phyloP scores from a whole-genome alignment of 345 rosid species.

The Populus davidiana region DNA sequence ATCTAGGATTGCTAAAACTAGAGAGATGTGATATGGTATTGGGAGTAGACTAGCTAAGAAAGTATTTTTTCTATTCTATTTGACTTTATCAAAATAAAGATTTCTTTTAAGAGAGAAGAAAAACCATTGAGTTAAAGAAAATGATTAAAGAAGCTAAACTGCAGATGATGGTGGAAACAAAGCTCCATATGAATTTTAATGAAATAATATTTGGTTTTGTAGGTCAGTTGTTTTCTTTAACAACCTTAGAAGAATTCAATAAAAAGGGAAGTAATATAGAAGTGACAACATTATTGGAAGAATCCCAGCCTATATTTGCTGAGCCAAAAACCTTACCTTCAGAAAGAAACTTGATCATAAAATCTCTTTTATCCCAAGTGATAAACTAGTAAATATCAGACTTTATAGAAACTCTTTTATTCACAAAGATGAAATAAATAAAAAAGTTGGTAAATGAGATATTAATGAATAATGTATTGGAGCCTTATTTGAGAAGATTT shows the following conservation, averaged over 20 bases:
- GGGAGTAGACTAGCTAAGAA: background rate
- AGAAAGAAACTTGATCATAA: background rate
- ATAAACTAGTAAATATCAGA: background rate
- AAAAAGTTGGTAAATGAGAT: background rate
- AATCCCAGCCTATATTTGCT: too few relatives aligned
- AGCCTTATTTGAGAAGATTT: too few relatives aligned
- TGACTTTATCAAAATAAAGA: background rate
- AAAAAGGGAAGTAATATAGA: too few relatives aligned
- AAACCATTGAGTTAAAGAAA: too few relatives aligned
- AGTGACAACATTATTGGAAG: rapidly evolving
- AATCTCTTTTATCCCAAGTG: background rate
- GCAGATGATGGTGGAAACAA: too few relatives aligned
- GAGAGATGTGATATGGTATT: background rate
- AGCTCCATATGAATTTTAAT: too few relatives aligned
- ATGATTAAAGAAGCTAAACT: too few relatives aligned
- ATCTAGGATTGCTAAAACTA: background rate
- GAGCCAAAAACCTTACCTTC: too few relatives aligned
- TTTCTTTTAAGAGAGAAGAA: background rate
- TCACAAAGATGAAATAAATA: background rate
- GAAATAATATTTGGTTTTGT: too few relatives aligned
- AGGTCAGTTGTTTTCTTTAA: too few relatives aligned
- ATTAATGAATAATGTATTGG: background rate
- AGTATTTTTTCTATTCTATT: background rate
- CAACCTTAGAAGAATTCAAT: too few relatives aligned
- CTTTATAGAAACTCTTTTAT: background rate